phyloP scores from a whole-genome alignment of 257 asterid species.

The Solanum pennellii region DNA sequence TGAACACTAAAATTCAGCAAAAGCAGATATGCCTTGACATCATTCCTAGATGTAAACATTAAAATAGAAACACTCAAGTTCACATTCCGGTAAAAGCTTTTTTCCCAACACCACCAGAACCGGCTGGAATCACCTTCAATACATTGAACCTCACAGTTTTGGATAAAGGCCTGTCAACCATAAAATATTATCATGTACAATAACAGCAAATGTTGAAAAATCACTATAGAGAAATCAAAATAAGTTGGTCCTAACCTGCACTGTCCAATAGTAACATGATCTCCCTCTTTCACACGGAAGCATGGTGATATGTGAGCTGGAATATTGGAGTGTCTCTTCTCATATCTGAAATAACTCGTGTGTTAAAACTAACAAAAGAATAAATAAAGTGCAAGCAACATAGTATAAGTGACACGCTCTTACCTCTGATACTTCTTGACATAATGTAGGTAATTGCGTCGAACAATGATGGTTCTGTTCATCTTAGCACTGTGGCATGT shows the following conservation, averaged over 20 bases:
- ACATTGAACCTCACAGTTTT: constrained; percentile 32
- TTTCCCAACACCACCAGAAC: constrained; percentile 24
- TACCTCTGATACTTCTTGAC: neutral
- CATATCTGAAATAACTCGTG: constrained; percentile 9
- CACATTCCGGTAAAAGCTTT: constrained; percentile 1
- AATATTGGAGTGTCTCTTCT: constrained; percentile 34
- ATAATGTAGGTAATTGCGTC: neutral
- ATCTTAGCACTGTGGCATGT: neutral
- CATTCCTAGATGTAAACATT: neutral
- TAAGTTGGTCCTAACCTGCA: constrained; percentile 15
- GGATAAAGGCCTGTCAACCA: constrained; percentile 20
- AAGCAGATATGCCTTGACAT: neutral
- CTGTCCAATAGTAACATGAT: constrained; percentile 33
- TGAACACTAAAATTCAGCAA: neutral
- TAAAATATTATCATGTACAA: neutral
- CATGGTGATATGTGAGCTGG: constrained; percentile 31
- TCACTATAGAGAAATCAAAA: neutral
- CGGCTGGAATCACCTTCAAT: constrained; percentile 31
- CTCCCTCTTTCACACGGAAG: constrained; percentile 37
- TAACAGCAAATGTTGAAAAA: neutral
- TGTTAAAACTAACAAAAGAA: neutral
- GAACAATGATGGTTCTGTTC: neutral
- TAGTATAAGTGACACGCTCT: neutral
- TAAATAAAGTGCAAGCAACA: neutral
- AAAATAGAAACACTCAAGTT: neutral